These are phyloP conservation scores for Curvularia spicifera DNA, from an alignment of 2,329 filamentous ascomycete species.

Conservation along the genomic window DNA sequence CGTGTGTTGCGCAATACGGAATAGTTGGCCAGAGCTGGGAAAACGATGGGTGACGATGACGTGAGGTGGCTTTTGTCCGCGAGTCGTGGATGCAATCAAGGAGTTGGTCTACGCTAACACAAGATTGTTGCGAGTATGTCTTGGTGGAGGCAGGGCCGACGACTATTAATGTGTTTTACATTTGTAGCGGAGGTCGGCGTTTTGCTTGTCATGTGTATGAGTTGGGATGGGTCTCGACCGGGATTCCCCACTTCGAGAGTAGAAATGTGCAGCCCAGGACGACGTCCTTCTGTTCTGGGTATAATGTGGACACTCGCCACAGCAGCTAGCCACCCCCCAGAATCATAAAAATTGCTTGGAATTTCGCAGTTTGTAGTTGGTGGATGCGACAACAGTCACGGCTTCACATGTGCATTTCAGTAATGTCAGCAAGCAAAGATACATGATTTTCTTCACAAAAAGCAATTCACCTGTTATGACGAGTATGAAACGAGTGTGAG, in stretches of 20 bases:
- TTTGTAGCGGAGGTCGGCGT: slow-evolving; percentile 40
- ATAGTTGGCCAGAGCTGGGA: slow-evolving; percentile 10
- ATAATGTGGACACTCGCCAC: slow-evolving; percentile 26
- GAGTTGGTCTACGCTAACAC: slow-evolving; percentile 4
- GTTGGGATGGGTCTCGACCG: slow-evolving; percentile 28
- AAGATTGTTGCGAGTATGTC: neutral
- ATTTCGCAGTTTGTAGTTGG: neutral
- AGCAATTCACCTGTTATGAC: neutral
- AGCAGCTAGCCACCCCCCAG: slow-evolving; percentile 9
- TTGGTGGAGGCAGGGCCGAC: neutral
- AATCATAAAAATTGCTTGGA: neutral
- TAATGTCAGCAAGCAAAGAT: neutral
- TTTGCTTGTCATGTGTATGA: slow-evolving; percentile 36
- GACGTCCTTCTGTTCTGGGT: slow-evolving; percentile 42
- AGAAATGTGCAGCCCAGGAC: slow-evolving; percentile 29
- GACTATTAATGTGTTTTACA: slow-evolving; percentile 19
- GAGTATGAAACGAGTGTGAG: slow-evolving; percentile 36
- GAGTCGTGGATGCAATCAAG: slow-evolving; percentile 11
- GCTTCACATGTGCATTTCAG: neutral
- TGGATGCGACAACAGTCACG: neutral
- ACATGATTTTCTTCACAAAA: neutral
- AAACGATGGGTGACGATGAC: slow-evolving; percentile 16
- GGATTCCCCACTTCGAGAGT: slow-evolving; percentile 26
- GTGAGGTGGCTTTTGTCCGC: slow-evolving; percentile 17
- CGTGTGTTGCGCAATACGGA: slow-evolving; percentile 6